Conservation (phyloP, 257 asterid genomes). For the Phtheirospermum japonicum region DNA sequence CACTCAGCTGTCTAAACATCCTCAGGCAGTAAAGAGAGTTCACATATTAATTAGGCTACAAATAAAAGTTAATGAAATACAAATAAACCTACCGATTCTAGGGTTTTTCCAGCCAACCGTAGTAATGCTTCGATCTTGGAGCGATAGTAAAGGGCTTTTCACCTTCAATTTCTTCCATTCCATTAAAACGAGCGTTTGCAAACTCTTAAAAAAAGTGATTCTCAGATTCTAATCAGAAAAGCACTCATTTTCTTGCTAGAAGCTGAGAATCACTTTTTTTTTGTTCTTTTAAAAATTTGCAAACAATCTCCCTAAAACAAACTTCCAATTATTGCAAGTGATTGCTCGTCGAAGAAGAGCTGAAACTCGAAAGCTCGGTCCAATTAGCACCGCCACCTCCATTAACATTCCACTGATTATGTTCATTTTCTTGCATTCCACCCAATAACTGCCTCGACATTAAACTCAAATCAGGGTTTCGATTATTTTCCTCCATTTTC, state of each 20-base stretch:
- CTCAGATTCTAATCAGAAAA: background rate
- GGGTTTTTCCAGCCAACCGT: background rate
- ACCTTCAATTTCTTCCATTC: background rate
- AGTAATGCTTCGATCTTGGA: too few species aligned
- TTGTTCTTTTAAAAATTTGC: background rate
- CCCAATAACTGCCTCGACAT: constrained; percentile 54
- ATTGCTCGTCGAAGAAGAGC: constrained; percentile 66
- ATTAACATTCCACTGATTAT: constrained; percentile 44
- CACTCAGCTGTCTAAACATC: background rate
- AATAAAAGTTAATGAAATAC: background rate
- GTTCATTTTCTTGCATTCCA: constrained; percentile 40
- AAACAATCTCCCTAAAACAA: background rate
- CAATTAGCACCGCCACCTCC: constrained; percentile 25
- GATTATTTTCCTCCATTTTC: constrained; percentile 58
- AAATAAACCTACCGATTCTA: background rate
- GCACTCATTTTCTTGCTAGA: background rate
- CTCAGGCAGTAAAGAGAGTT: background rate
- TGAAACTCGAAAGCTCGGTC: constrained; percentile 70
- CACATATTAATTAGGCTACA: background rate
- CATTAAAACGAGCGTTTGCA: background rate
- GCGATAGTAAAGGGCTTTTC: too few species aligned
- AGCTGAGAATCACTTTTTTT: background rate
- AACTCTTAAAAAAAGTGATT: constrained; percentile 1
- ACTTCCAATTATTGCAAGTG: constrained; percentile 29
- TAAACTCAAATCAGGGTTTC: constrained; percentile 34